A percentile compares a stretch with the other conserved stretches of the same genome.
Evolutionary conservation across 1,284 basidiomycete species (phyloP).

Genomic region (Cryptococcus hybrid): DNA sequence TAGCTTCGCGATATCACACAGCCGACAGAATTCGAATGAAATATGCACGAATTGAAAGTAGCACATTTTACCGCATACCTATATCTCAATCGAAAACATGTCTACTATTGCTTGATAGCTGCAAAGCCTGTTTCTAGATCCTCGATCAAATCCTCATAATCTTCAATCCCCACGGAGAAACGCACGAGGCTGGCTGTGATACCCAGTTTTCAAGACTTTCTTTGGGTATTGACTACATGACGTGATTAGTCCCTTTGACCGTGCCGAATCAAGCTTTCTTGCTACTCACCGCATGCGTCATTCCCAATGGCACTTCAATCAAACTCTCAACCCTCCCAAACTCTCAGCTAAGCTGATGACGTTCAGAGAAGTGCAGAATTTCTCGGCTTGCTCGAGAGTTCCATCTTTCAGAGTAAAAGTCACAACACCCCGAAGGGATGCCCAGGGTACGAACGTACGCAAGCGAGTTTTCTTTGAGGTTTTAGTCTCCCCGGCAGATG

Average conservation of each 20-base stretch:
- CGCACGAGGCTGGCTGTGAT: conserved; percentile 80
- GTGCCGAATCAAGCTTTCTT: not conserved
- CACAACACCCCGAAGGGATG: conserved; percentile 68
- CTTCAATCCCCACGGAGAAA: conserved; percentile 85
- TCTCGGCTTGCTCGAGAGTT: conserved; percentile 35
- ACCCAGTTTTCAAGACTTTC: conserved; percentile 67
- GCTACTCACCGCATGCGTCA: conserved; percentile 59
- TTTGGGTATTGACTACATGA: conserved; percentile 59
- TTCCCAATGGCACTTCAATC: conserved; percentile 75
- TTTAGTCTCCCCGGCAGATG: conserved; percentile 22
- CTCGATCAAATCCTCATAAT: conserved; percentile 72
- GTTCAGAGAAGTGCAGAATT: conserved; percentile 66
- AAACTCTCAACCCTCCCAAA: conserved; percentile 86
- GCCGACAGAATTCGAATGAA: too few species aligned
- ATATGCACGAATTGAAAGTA: too few species aligned
- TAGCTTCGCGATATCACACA: too few species aligned
- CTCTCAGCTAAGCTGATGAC: conserved; percentile 86
- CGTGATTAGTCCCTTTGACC: not conserved
- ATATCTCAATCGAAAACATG: too few species aligned
- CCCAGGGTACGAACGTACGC: conserved; percentile 37
- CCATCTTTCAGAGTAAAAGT: conserved; percentile 60
- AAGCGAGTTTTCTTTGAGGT: conserved; percentile 11
- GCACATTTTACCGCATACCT: too few species aligned
- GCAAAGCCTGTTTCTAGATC: conserved; percentile 72
- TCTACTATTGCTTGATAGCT: conserved; percentile 11